phyloP scores from a whole-genome alignment of 805 yeast genomes.

The Monosporozyma servazzii region DNA sequence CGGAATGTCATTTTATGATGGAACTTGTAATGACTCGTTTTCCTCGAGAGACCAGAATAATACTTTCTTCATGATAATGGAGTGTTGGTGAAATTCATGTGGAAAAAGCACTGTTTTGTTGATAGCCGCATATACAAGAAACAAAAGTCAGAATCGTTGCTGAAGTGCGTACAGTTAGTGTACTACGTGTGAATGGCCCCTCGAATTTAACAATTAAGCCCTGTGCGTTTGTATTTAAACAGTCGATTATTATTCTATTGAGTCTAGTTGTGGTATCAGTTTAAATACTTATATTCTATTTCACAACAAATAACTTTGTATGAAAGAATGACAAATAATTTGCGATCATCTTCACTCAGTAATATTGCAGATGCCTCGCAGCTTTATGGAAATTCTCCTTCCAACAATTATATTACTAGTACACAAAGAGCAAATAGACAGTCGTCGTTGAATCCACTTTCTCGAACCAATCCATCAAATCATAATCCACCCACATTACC shows the following conservation, averaged over 20 bases:
- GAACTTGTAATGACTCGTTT: too few relatives aligned
- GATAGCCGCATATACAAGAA: not conserved
- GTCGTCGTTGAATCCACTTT: not conserved
- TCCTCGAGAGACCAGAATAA: too few relatives aligned
- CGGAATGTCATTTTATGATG: too few relatives aligned
- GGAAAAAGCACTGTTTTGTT: not conserved
- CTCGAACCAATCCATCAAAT: not conserved
- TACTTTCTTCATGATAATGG: too few relatives aligned
- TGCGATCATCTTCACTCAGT: not conserved
- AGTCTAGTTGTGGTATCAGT: not conserved
- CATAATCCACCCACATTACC: not conserved
- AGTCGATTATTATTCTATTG: not conserved
- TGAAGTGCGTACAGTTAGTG: not conserved
- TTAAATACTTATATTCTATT: not conserved
- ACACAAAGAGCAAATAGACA: not conserved
- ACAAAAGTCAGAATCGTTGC: not conserved
- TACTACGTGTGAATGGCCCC: not conserved
- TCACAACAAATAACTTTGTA: not conserved
- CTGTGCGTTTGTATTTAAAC: not conserved
- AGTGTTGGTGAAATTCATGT: too few relatives aligned
- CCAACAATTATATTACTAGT: not conserved
- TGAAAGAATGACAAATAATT: not conserved
- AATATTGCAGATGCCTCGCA: not conserved
- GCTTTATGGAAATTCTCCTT: not conserved
- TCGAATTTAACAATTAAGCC: not conserved